Evolutionary conservation across 768 basidiomycete genomes (phyloP), one percentile per base, ranked within the genome.

Genomic region (Boletus rufocinnamomeus): DNA sequence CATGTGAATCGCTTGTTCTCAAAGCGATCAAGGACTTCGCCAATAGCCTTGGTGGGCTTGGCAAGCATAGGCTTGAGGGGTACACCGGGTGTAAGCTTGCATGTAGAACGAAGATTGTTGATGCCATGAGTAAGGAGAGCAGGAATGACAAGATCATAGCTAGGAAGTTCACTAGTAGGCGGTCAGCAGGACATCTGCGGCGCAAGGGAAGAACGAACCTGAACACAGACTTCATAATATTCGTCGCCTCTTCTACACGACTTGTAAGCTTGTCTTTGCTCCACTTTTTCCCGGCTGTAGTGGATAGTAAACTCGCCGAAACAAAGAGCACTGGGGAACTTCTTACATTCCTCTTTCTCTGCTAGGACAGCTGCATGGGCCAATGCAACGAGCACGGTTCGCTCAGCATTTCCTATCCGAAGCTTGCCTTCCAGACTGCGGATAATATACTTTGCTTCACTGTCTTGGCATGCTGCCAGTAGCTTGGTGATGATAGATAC

Each of bases 61-160:
- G 97, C 97, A 52, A 99, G 80, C 97, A 99, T 99, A 16, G 97
- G 97, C 67, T 99, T 99, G 37, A 99, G 79, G 1, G 97, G 97
- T 37, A 98, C 88, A 59, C 96, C 96, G 16, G 97, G 95, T 11
- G 93, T 95, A 19, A 99, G 82, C 71, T 91, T 94, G 79, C 97
- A 98, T 46, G 79, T 77, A 19, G 87, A 83, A 21, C 76, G 81
- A 37, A 99, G 75, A 16, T 82, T 78, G 38, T 82, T 82, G 46
- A 95, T 82, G 2, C 96, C 96, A 54, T 80, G 78, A 63, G 88
- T 83, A 49, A 98, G 80, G 30, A 99, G 77, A 2, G 93, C 91
- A 3, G 97, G 97, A 30, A 99, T 84, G 48, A 99, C 93, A 64
- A 86, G 74, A 69, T 98, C 95, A 68, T 98, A 98, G 13, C 82